Evolutionary conservation across 2,329 filamentous ascomycete genomes (phyloP).

Genomic region (Clonostachys rhizophaga): DNA sequence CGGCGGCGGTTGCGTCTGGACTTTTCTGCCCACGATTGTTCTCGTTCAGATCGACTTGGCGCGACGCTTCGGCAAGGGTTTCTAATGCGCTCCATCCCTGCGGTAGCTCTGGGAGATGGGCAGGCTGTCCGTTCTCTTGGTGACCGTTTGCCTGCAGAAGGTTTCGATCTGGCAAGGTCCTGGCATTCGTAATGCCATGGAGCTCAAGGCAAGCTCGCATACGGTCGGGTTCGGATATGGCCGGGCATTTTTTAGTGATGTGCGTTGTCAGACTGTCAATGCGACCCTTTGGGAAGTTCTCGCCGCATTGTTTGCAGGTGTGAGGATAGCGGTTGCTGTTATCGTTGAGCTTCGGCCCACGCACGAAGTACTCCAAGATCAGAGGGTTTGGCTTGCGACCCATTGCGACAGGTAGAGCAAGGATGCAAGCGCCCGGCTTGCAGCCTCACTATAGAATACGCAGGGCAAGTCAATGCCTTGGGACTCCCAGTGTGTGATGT

Average conservation of each 20-base stretch:
- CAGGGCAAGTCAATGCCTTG: neutral
- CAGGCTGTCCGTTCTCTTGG: conserved; percentile 18
- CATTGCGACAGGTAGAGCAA: conserved; percentile 44
- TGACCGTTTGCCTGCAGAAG: conserved; percentile 19
- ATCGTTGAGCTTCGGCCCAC: conserved; percentile 81
- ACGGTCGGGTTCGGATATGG: conserved; percentile 68
- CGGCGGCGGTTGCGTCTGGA: conserved; percentile 15
- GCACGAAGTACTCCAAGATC: conserved; percentile 83
- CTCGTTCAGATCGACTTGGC: conserved; percentile 66
- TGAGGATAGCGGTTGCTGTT: conserved; percentile 90
- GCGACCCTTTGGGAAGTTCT: conserved; percentile 85
- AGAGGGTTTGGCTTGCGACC: conserved; percentile 79
- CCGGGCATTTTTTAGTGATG: conserved; percentile 81
- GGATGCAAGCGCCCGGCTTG: conserved; percentile 16
- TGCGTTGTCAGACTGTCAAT: conserved; percentile 79
- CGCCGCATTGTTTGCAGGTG: conserved; percentile 82
- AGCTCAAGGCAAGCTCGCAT: conserved; percentile 71
- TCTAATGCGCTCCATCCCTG: conserved; percentile 77
- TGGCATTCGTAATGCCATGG: conserved; percentile 60
- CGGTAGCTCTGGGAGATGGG: conserved; percentile 25
- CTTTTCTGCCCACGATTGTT: conserved; percentile 47
- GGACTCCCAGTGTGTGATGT: neutral
- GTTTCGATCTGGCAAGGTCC: conserved; percentile 7
- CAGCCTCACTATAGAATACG: conserved; percentile 11
- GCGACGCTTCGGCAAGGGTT: conserved; percentile 82